These are phyloP conservation scores for Gremmenia infestans DNA, from an alignment of 2,329 filamentous ascomycete genomes.

Conservation along the genomic window DNA sequence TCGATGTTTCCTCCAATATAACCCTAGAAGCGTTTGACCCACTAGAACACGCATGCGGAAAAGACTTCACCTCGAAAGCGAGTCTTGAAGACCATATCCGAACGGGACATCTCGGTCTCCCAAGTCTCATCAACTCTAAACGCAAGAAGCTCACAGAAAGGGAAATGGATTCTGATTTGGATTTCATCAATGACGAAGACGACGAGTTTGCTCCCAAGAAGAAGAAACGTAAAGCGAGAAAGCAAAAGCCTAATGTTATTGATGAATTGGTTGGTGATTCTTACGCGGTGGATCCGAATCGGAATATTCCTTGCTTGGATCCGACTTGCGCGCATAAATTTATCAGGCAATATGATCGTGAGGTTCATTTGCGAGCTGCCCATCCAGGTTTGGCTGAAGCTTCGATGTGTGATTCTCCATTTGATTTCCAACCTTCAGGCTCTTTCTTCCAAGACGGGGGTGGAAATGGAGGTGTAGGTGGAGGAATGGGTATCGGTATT, in stretches of 20 bases:
- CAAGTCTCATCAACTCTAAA: conserved; percentile 35
- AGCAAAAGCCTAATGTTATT: conserved; percentile 28
- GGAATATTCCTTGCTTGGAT: conserved; percentile 47
- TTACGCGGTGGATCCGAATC: conserved; percentile 42
- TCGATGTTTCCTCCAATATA: conserved; percentile 52
- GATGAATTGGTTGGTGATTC: conserved; percentile 51
- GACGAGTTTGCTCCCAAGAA: conserved; percentile 6
- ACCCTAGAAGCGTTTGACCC: conserved; percentile 61
- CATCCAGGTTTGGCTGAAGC: conserved; percentile 23
- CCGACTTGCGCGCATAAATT: conserved; percentile 49
- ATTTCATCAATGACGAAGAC: conserved; percentile 5
- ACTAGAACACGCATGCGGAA: conserved; percentile 61
- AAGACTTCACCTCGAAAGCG: conserved; percentile 70
- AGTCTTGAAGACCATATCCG: conserved; percentile 80
- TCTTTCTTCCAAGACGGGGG: too few relatives aligned
- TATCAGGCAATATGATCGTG: conserved; percentile 52
- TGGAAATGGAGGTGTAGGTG: not conserved
- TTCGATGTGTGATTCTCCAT: too few relatives aligned
- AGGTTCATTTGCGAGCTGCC: conserved; percentile 47
- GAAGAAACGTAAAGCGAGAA: conserved; percentile 10
- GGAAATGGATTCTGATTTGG: not conserved
- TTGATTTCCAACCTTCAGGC: too few relatives aligned
- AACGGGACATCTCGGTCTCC: conserved; percentile 69
- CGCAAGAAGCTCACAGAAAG: conserved; percentile 36
- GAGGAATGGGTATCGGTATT: too few relatives aligned